Evolutionary conservation across 352 stramenopile species (phyloP).

Genomic region (Pythium folliculosum): DNA sequence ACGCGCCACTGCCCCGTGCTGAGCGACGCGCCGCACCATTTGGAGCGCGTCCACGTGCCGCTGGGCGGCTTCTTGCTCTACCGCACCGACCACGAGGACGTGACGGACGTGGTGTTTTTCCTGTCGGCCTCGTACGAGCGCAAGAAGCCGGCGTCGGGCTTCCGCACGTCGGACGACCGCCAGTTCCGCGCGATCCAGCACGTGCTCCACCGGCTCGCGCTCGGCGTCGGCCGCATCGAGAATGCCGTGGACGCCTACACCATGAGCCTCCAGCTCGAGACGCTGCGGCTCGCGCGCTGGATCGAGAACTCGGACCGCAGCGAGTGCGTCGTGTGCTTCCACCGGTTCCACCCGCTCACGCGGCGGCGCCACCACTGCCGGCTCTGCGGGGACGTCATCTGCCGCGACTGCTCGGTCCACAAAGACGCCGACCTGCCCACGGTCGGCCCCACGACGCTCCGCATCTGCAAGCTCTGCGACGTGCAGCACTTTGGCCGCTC

Average conservation of each 20-base stretch:
- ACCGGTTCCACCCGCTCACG: slow-evolving; percentile 67
- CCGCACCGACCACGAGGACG: slow-evolving; percentile 51
- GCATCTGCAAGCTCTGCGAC: slow-evolving; percentile 69
- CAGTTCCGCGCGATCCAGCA: slow-evolving; percentile 65
- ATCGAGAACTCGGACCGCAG: slow-evolving; percentile 52
- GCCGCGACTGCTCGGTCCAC: slow-evolving; percentile 66
- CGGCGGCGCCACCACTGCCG: slow-evolving; percentile 76
- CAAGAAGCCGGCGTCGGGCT: slow-evolving; percentile 19
- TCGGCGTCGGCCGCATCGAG: slow-evolving; percentile 46
- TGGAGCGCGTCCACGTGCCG: slow-evolving; percentile 60
- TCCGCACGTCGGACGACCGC: slow-evolving; percentile 44
- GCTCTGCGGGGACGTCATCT: slow-evolving; percentile 77
- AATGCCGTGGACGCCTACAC: slow-evolving; percentile 67
- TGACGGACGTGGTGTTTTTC: slow-evolving; percentile 80
- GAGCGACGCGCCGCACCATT: slow-evolving; percentile 51
- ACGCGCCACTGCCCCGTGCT: slow-evolving; percentile 68
- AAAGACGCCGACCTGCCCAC: slow-evolving; percentile 71
- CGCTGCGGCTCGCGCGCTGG: slow-evolving; percentile 50
- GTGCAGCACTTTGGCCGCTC: slow-evolving; percentile 29
- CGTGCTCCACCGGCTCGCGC: slow-evolving; percentile 59
- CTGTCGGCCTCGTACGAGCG: slow-evolving; percentile 46
- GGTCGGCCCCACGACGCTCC: slow-evolving; percentile 61
- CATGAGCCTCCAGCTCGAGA: slow-evolving; percentile 62
- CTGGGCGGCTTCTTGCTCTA: slow-evolving; percentile 75
- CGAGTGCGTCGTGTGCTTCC: slow-evolving; percentile 65